These are phyloP conservation scores for Fusarium longipes DNA, from an alignment of 2,329 filamentous ascomycete species.

Conservation along the genomic window DNA sequence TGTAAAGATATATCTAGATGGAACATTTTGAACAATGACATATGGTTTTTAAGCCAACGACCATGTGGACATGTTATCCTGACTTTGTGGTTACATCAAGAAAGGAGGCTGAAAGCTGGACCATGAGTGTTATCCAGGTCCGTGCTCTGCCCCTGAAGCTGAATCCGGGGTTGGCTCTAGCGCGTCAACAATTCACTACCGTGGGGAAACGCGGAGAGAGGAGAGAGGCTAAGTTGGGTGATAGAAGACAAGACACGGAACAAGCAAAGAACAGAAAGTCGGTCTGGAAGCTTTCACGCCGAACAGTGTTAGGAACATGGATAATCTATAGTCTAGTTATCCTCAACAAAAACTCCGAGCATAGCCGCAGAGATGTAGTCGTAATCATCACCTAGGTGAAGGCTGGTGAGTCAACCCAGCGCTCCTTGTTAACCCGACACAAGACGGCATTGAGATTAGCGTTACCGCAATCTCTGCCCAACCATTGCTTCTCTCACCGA, in stretches of 20 bases:
- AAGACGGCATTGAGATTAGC: slow-evolving; percentile 32
- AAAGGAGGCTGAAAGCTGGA: background rate
- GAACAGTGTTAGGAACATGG: background rate
- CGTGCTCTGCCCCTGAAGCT: slow-evolving; percentile 28
- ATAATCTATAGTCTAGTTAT: background rate
- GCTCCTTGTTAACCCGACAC: slow-evolving; percentile 30
- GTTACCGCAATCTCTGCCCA: slow-evolving; percentile 21
- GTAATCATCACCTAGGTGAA: slow-evolving; percentile 33
- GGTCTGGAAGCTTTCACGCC: background rate
- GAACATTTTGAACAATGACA: too few species aligned
- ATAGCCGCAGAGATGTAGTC: slow-evolving; percentile 22
- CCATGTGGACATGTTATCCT: background rate
- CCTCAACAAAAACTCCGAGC: slow-evolving; percentile 31
- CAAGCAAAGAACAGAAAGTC: background rate
- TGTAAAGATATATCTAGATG: fast-evolving
- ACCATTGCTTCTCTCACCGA: background rate
- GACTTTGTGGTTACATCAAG: background rate
- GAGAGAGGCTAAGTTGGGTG: background rate
- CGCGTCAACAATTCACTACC: slow-evolving; percentile 26
- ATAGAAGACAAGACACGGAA: background rate
- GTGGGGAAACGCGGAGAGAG: slow-evolving; percentile 20
- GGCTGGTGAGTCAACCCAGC: slow-evolving; percentile 21
- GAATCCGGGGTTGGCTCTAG: slow-evolving; percentile 38
- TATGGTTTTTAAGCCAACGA: too few species aligned
- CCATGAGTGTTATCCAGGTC: slow-evolving; percentile 8